Percentiles rank a stretch among this genome's conserved stretches.
Conservation (phyloP, 768 basidiomycete species). For the Rhizopogon sp. region DNA sequence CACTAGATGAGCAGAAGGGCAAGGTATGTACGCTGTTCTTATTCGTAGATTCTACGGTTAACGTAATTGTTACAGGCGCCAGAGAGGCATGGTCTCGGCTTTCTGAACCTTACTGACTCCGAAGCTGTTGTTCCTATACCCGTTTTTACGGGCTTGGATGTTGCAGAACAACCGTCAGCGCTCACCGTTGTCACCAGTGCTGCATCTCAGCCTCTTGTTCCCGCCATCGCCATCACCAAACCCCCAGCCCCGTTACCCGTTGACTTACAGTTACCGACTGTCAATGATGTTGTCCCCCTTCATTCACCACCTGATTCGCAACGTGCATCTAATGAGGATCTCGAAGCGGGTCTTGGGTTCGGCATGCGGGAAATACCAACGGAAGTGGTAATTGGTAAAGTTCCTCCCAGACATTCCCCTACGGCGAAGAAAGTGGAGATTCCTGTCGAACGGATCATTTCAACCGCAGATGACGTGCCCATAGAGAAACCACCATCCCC, state of each 20-base stretch:
- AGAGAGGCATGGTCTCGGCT: constrained; percentile 41
- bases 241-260: constrained; percentile 69
- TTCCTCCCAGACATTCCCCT: constrained; percentile 7
- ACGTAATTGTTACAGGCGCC: constrained; percentile 27
- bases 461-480: background rate
- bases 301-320: constrained; percentile 42
- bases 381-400: constrained; percentile 11
- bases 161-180: constrained; percentile 14
- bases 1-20: constrained; percentile 38
- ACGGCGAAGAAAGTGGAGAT: constrained; percentile 12
- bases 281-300: constrained; percentile 47
- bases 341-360: constrained; percentile 36
- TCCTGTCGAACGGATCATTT: constrained; percentile 10
- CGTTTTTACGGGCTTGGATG: constrained; percentile 38
- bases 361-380: constrained; percentile 31
- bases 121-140: constrained; percentile 62
- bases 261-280: constrained; percentile 63
- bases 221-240: constrained; percentile 61
- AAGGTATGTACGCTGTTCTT: constrained; percentile 36
- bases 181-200: constrained; percentile 20
- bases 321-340: constrained; percentile 31
- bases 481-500: constrained; percentile 5
- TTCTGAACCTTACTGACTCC: constrained; percentile 36
- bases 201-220: constrained; percentile 27
- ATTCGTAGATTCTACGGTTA: constrained; percentile 7